Evolutionary conservation across 768 basidiomycete species (phyloP), one percentile per base, ranked within the genome.

Genomic region (Termitomyces heimii): DNA sequence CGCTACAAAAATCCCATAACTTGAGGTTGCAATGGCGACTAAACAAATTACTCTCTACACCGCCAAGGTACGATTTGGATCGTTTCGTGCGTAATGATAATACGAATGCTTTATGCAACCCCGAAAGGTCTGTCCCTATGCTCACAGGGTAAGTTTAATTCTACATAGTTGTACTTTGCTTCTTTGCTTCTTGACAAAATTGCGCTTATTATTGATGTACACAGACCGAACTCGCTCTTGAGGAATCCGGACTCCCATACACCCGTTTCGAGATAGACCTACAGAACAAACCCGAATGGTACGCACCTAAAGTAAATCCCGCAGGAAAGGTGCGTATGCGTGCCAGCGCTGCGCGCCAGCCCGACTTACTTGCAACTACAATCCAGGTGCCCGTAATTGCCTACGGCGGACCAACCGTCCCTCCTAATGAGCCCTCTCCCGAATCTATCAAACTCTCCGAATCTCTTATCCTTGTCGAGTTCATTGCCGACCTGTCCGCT

Each of bases 271-370:
- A 86, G 60, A 79, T 89, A 45, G 83, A 87, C 62, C 68, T 89
- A 16, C 50, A 56, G 60, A 83, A 84, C 72, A 89, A 88, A 70
- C 86, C 86, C 0, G 81, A 79, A 53, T 88, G 85, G 86, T 87
- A 85, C 63, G 79, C 79, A 0, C 75, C 78, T 0, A 77, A 82
- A 58, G 79, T 89, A 39, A 89, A 88, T 68, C 82, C 82, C 1
- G 84, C 79, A 0, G 79, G 80, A 70, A 88, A 86, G 77, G 86
- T 84, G 18, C 4, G 24, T 37, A 14, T 13, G 46, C n/a, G n/a
- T 31, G 10, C n/a, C 34, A 26, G 4, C 37, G 6, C 6, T 22
- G 35, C 7, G 24, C 35, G 20, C 18, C 20, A 13, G 4, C 4
- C 22, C 12, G 22, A 22, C 40, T 39, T 4, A 32, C 24, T 39